phyloP scores from a whole-genome alignment of 805 yeast genomes.

The Saccharomycopsis babjevae region DNA sequence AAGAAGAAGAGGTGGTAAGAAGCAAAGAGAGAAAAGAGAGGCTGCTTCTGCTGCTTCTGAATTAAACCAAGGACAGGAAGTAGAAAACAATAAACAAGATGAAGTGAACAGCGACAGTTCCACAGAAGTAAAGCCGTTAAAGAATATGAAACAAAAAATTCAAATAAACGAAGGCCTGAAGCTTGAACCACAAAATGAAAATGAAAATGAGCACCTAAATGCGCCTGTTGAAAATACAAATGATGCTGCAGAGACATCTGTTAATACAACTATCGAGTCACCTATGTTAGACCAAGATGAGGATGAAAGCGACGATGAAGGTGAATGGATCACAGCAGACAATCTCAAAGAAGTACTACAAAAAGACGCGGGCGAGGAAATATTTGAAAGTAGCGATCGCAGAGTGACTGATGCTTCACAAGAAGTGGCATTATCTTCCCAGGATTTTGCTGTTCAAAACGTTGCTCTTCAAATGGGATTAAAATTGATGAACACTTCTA shows the following conservation, averaged over 20 bases:
- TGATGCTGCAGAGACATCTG: constrained; percentile 1
- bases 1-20: constrained; percentile 57
- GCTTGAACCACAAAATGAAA: constrained; percentile 1
- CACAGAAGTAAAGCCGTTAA: background rate
- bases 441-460: constrained; percentile 97
- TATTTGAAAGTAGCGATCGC: background rate
- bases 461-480: constrained; percentile 86
- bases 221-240: background rate
- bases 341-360: constrained; percentile 62
- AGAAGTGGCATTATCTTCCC: constrained; percentile 80
- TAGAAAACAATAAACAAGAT: background rate
- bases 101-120: background rate
- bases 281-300: constrained; percentile 23
- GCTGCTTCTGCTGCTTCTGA: constrained; percentile 22
- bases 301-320: constrained; percentile 61
- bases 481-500: constrained; percentile 70
- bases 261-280: constrained; percentile 16
- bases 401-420: constrained; percentile 33
- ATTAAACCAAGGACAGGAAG: background rate
- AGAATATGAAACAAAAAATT: background rate
- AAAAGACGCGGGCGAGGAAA: constrained; percentile 56
- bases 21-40: constrained; percentile 50
- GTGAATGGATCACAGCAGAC: constrained; percentile 92
- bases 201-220: constrained; percentile 16
- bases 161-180: constrained; percentile 1